Evolutionary conservation across 2,329 filamentous ascomycete species (phyloP).

Genomic region (Epichloe sp.): DNA sequence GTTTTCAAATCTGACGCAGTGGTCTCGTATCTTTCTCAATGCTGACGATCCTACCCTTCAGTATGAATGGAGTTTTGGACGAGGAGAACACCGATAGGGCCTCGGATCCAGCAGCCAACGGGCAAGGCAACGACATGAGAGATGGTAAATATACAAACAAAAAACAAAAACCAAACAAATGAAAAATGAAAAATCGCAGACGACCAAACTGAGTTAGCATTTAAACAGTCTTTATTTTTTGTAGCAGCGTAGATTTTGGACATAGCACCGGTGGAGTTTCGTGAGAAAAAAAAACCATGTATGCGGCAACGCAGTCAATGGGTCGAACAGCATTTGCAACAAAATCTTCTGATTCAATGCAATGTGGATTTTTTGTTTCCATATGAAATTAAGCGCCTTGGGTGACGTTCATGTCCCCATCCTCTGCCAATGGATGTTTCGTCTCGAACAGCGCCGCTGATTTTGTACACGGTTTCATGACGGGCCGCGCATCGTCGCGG

Average conservation of each 20-base stretch:
- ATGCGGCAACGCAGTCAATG: not conserved
- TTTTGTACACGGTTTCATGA: conserved; percentile 5
- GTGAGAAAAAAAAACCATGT: not conserved
- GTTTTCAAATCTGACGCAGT: conserved; percentile 8
- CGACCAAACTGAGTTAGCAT: not conserved
- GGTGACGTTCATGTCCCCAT: not conserved
- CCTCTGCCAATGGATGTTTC: not conserved
- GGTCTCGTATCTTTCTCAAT: conserved; percentile 5
- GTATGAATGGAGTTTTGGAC: conserved; percentile 53
- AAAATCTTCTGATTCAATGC: not conserved
- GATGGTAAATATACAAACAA: not conserved
- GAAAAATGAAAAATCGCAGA: not conserved
- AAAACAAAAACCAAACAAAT: not conserved
- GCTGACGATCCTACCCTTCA: conserved; percentile 14
- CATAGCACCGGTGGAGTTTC: not conserved
- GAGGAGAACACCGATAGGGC: conserved; percentile 40
- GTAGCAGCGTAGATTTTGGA: not conserved
- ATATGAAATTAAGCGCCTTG: not conserved
- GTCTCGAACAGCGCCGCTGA: conserved; percentile 3
- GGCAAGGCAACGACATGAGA: not conserved
- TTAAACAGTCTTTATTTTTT: not conserved
- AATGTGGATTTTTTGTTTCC: not conserved
- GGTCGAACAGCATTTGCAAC: not conserved
- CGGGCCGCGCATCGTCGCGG: not conserved
- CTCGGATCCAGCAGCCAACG: conserved; percentile 11